Base-by-base conservation (phyloP, 345 rosid genomes). In the Syzygium grande region DNA sequence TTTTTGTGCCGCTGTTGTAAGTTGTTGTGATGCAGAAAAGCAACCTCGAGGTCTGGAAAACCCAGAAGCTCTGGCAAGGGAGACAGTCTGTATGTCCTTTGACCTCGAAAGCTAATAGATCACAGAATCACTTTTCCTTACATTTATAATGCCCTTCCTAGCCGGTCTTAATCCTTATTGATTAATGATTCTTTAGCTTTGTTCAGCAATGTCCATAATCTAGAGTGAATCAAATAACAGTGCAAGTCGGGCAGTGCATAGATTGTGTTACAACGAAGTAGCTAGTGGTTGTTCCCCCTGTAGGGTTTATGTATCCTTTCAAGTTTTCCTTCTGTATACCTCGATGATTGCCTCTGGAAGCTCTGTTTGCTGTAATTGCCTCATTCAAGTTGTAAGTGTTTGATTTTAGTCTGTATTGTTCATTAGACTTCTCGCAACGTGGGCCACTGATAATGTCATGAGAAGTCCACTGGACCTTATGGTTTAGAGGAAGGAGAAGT, bases 41-140 rank as follows among this genome's bases (percentile, higher is more conserved):
- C 94, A 89, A 89, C 92, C 96, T 78, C 91, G 92, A 88, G 96
- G 97, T 90, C 91, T 92, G 87, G 94, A 93, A 86, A 95, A 96
- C 91, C 98, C 98, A 52, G 96, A 96, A 91, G 88, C 91, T 63
- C 95, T 96, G 91, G 98, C 99, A 0, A 92, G 95, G 90, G 97
- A 94, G 92, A 95, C 99, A 23, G 99, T 95, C 86, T 96, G 98
- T 95, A 95, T 84, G 98, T 92, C 68, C 85, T 52, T 85, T 56
- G 41, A 86, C 85, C 22, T 58, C 84, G 10, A 84, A 54, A 41
- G 23, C 87, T 88, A 15, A 51, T 52, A 54, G 52, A 34, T 51
- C 29, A 13, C 38, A 8, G 59, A n/a, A 52, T 29, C 58, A 34
- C 27, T 49, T 84, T 19, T 84, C 9, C 7, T 84, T 55, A 38